A percentile compares a stretch with the other conserved stretches of the same genome.
These are phyloP conservation scores for Annulohypoxylon truncatum DNA, from an alignment of 2,329 filamentous ascomycete species.

Conservation along the genomic window DNA sequence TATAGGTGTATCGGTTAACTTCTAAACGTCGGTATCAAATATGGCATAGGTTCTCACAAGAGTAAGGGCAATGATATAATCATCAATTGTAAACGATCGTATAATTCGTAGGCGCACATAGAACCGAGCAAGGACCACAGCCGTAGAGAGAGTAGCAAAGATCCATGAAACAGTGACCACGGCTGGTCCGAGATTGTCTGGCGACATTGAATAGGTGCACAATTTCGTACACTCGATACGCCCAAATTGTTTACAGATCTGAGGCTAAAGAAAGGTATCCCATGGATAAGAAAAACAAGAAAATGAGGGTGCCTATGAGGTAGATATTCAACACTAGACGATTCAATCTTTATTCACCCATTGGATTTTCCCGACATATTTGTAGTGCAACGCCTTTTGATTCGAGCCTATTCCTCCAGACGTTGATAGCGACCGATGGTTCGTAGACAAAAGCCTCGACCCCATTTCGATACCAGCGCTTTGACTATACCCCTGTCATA, in stretches of 20 bases:
- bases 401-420: no score
- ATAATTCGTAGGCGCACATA: conserved; percentile 22
- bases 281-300: no score
- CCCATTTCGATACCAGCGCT: no score
- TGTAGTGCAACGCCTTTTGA: neutral
- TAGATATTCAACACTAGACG: no score
- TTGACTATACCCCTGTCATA: no score
- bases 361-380: no score
- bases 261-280: no score
- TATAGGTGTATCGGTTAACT: conserved; percentile 4
- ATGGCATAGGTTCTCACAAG: conserved; percentile 8
- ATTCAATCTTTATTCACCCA: no score
- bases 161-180: conserved; percentile 20
- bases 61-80: conserved; percentile 25
- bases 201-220: neutral
- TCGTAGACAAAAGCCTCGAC: no score
- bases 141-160: conserved; percentile 8
- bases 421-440: no score
- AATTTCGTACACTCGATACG: neutral
- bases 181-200: conserved; percentile 29
- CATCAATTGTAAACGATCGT: conserved; percentile 12
- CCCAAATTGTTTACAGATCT: neutral
- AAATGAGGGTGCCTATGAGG: no score
- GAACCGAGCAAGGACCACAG: conserved; percentile 13
- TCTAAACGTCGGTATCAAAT: conserved; percentile 19